Evolutionary conservation across 192 early-diverging fungal species (phyloP).

Genomic region (Coemansia sp.): DNA sequence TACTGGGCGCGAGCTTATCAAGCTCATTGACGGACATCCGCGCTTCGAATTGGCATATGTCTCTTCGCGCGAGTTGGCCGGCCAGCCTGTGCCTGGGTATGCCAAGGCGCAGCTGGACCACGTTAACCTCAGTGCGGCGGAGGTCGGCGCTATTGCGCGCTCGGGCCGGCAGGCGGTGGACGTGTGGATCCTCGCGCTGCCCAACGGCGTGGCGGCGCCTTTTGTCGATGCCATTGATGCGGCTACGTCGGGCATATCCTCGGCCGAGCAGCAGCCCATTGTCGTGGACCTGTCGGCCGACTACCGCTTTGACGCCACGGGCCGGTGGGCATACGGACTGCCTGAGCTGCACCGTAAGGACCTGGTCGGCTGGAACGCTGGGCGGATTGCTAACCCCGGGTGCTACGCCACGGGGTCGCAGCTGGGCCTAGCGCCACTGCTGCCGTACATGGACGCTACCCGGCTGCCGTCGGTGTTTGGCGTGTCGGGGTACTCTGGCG

Average conservation of each 20-base stretch:
- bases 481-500: conserved; percentile 98
- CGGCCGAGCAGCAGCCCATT: conserved; percentile 57
- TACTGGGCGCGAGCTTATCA: conserved; percentile 94
- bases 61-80: conserved; percentile 91
- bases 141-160: conserved; percentile 60
- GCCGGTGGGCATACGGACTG: conserved; percentile 84
- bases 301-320: conserved; percentile 77
- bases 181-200: conserved; percentile 95
- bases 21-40: conserved; percentile 86
- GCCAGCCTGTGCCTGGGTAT: conserved; percentile 81
- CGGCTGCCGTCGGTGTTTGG: conserved; percentile 84
- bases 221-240: conserved; percentile 81
- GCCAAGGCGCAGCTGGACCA: conserved; percentile 65
- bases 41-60: conserved; percentile 83
- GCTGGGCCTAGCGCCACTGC: conserved; percentile 81
- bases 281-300: conserved; percentile 92
- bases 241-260: conserved; percentile 50
- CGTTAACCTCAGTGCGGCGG: conserved; percentile 77
- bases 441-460: conserved; percentile 60
- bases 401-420: conserved; percentile 99
- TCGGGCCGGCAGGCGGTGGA: conserved; percentile 67
- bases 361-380: conserved; percentile 55
- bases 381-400: conserved; percentile 90
- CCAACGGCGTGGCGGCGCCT: conserved; percentile 91
- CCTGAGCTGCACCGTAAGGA: conserved; percentile 78